phyloP scores from a whole-genome alignment of 2,329 filamentous ascomycete genomes.

The Calonectria pseudoturangicola region DNA sequence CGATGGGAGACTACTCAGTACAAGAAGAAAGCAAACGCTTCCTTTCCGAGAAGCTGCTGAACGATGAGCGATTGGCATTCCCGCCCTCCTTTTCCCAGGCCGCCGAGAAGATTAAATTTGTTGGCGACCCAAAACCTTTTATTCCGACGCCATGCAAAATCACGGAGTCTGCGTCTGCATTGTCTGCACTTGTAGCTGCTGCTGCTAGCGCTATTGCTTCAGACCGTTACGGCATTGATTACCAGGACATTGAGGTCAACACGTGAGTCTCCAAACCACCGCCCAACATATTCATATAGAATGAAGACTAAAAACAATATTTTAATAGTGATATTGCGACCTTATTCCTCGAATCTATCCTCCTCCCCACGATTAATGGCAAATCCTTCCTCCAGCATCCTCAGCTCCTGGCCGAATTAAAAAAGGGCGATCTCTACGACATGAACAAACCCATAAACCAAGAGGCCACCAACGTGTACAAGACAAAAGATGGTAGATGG shows the following conservation, averaged over 20 bases:
- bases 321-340: conserved; percentile 39
- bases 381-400: conserved; percentile 45
- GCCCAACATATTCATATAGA: not conserved
- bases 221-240: conserved; percentile 39
- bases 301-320: not conserved
- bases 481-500: conserved; percentile 58
- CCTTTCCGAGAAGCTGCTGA: conserved; percentile 24
- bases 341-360: conserved; percentile 45
- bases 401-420: conserved; percentile 23
- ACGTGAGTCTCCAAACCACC: conserved; percentile 26
- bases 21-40: conserved; percentile 30
- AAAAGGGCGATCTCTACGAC: conserved; percentile 35
- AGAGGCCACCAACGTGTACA: conserved; percentile 59
- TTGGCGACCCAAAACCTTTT: conserved; percentile 38
- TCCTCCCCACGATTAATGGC: conserved; percentile 43
- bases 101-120: conserved; percentile 37
- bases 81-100: conserved; percentile 28
- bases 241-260: conserved; percentile 40
- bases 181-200: conserved; percentile 37
- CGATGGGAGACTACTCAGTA: conserved; percentile 33
- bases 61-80: conserved; percentile 23
- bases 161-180: conserved; percentile 35
- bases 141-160: conserved; percentile 42
- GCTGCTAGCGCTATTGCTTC: conserved; percentile 37
- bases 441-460: conserved; percentile 54